These are phyloP conservation scores for Petrea volubilis DNA, from an alignment of 257 asterid species.

Conservation along the genomic window DNA sequence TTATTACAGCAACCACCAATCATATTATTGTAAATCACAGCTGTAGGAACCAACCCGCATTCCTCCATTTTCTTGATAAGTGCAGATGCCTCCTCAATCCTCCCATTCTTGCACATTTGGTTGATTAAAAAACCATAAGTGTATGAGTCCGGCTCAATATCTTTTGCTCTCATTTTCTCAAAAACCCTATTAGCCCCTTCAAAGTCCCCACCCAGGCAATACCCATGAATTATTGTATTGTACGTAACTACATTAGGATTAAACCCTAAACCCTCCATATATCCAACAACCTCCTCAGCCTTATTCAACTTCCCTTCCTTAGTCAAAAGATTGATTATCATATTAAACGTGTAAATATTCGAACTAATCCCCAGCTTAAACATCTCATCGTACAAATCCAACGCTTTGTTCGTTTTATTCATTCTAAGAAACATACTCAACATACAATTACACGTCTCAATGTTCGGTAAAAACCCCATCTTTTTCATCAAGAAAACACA, in stretches of 20 bases:
- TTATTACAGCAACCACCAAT: constrained; percentile 49
- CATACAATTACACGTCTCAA: constrained; percentile 51
- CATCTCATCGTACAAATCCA: constrained; percentile 51
- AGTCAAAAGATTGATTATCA: constrained; percentile 51
- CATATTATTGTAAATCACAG: constrained; percentile 49
- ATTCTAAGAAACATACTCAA: constrained; percentile 42
- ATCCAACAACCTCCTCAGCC: constrained; percentile 41
- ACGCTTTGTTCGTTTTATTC: constrained; percentile 30
- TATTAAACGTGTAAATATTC: constrained; percentile 45
- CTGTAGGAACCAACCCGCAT: constrained; percentile 43
- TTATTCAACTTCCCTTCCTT: constrained; percentile 57
- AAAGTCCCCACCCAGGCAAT: constrained; percentile 37
- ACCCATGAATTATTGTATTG: constrained; percentile 48
- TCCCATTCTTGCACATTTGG: constrained; percentile 41
- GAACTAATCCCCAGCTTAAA: constrained; percentile 41
- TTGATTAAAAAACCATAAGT: constrained; percentile 48
- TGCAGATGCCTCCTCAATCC: constrained; percentile 41
- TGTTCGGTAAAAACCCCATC: constrained; percentile 38
- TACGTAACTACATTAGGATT: constrained; percentile 51
- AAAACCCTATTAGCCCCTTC: constrained; percentile 40
- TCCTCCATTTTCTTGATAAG: constrained; percentile 49
- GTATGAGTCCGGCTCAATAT: constrained; percentile 45
- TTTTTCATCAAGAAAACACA: constrained; percentile 49
- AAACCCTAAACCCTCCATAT: constrained; percentile 50
- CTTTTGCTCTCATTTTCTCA: constrained; percentile 39